phyloP scores from a whole-genome alignment of 1,284 basidiomycete species.

The Trichosporon ovoides region DNA sequence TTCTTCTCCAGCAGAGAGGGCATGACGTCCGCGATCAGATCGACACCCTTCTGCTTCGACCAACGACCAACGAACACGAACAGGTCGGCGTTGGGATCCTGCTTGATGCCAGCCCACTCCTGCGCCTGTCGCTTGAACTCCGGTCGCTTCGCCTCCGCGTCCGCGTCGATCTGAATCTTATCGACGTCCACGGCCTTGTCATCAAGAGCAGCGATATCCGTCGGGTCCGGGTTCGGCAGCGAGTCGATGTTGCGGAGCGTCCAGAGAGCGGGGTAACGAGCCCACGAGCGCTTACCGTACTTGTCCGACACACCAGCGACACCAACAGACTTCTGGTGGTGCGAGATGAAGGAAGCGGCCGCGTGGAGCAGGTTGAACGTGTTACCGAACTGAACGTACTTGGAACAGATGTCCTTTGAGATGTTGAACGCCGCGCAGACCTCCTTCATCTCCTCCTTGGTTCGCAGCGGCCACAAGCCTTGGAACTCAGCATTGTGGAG shows the following conservation, averaged over 20 bases:
- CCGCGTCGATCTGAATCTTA: conserved; percentile 69
- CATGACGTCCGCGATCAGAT: conserved; percentile 90
- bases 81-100: conserved; percentile 78
- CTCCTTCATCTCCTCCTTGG: conserved; percentile 95
- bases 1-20: conserved; percentile 80
- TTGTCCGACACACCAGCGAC: conserved; percentile 94
- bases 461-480: conserved; percentile 86
- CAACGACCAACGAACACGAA: conserved; percentile 94
- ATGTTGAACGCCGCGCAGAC: conserved; percentile 95
- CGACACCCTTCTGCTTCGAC: conserved; percentile 95
- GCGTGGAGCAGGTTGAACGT: conserved; percentile 91
- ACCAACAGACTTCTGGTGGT: conserved; percentile 84
- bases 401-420: conserved; percentile 86
- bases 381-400: conserved; percentile 93
- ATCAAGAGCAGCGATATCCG: conserved; percentile 84
- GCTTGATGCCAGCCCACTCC: conserved; percentile 85
- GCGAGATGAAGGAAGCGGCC: conserved; percentile 81
- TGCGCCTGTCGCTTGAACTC: conserved; percentile 84
- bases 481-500: conserved; percentile 95
- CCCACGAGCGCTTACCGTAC: conserved; percentile 88
- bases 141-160: conserved; percentile 78
- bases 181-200: conserved; percentile 65
- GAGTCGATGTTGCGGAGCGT: conserved; percentile 91
- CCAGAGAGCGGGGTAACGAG: conserved; percentile 88
- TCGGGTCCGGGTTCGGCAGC: conserved; percentile 81